Evolutionary conservation across 139 green algal genomes (phyloP), one percentile per base, ranked within the genome.

Genomic region (Coelastrella sp.): DNA sequence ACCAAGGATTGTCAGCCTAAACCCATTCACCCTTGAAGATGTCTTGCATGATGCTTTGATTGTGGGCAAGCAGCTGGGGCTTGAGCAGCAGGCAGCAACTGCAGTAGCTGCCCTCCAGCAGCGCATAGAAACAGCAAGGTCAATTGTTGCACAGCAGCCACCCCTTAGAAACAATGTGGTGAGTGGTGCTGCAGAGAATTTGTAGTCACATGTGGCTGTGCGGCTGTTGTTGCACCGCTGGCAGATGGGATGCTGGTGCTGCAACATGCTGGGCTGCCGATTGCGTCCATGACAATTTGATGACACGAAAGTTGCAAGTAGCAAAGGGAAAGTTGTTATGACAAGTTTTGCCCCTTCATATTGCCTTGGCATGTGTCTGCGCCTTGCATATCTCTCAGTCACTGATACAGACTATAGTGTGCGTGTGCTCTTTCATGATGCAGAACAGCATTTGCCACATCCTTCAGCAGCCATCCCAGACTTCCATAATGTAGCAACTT

Each of bases 21-120:
- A 97, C 85, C 96, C 96, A 7, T 87, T 92, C 59, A 93, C 57
- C 78, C 88, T 97, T 0, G 68, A 94, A 25, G 94, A 96, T 12
- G 93, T 97, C 9, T 68, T 96, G 63, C 20, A 91, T 6, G 95
- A 95, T 65, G 89, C 61, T 12, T 7, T 90, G 81, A 27, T 82
- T 1, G 60, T 92, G 14, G 90, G 90, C 7, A 8, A 87, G 57
- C 93, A 93, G 6, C 63, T 95, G 17, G 93, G 91, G 6, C 91
- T 93, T 5, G 61, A 82, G 8, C 88, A 61, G 8, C 83, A 88
- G n/a, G 93, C 78, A 6, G 83, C 75, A 61, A 61, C 27, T 7
- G 93, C 87, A 49, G 93, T 85, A 8, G 88, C 68, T 8, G 81
- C 68, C 10, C 80, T 97, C 78, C 58, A 68, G 49, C 58, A 20